A percentile compares a stretch with the other conserved stretches of the same genome.
These are phyloP conservation scores for Boletus nobilissimus DNA, from an alignment of 1,284 basidiomycete genomes.

Conservation along the genomic window DNA sequence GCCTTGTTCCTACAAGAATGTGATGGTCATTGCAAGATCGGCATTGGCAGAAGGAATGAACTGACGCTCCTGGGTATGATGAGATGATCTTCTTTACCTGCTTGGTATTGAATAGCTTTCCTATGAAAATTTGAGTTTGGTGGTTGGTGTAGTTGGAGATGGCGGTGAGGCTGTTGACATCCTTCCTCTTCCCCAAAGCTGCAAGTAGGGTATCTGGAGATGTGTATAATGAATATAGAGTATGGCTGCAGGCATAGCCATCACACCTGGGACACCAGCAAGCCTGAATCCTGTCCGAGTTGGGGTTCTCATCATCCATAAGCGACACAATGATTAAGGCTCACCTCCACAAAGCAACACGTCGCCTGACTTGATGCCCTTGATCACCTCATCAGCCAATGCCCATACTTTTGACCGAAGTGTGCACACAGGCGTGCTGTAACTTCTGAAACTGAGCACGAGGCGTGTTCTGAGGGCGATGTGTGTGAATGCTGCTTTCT, in stretches of 20 bases:
- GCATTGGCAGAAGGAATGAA: conserved; percentile 9
- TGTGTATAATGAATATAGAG: neutral
- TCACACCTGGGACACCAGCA: conserved; percentile 76
- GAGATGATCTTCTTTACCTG: conserved; percentile 89
- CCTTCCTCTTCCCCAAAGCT: conserved; percentile 80
- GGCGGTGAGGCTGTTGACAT: conserved; percentile 79
- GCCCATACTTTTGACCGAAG: conserved; percentile 81
- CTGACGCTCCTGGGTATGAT: conserved; percentile 87
- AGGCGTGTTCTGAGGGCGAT: conserved; percentile 31
- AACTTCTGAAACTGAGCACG: conserved; percentile 32
- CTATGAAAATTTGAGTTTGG: conserved; percentile 52
- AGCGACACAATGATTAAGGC: conserved; percentile 35
- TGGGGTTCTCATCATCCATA: conserved; percentile 17
- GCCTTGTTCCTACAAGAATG: conserved; percentile 70
- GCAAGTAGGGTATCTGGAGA: conserved; percentile 81
- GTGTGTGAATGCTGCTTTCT: conserved; percentile 29
- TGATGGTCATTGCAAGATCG: conserved; percentile 2
- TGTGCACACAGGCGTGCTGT: conserved; percentile 36
- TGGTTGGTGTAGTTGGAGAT: conserved; percentile 70
- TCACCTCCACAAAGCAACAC: conserved; percentile 84
- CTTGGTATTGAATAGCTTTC: conserved; percentile 78
- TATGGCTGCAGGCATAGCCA: neutral
- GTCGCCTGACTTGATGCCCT: conserved; percentile 83
- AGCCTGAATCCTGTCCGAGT: conserved; percentile 76
- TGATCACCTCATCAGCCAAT: conserved; percentile 83